phyloP scores from a whole-genome alignment of 345 rosid genomes.

The Citrus medica region DNA sequence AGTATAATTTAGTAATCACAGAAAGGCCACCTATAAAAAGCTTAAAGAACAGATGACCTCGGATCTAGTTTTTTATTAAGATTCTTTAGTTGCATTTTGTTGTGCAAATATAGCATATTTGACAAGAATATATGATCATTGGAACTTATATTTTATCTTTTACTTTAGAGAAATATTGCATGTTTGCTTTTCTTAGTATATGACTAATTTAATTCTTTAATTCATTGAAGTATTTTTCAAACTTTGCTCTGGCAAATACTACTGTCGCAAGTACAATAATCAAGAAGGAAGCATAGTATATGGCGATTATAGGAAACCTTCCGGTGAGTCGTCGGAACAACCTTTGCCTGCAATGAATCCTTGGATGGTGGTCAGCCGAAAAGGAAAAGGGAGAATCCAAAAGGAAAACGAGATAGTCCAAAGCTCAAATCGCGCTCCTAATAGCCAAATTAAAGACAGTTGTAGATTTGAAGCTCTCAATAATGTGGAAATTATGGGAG shows the following conservation, averaged over 20 bases:
- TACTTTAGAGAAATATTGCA: neutral
- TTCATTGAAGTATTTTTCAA: constrained; percentile 46
- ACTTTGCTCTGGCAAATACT: neutral
- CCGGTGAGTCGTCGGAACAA: too few relatives aligned
- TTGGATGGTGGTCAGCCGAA: too few relatives aligned
- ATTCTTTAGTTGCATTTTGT: neutral
- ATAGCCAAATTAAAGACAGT: too few relatives aligned
- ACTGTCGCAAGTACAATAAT: too few relatives aligned
- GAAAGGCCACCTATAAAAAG: neutral
- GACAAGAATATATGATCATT: neutral
- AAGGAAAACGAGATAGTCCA: too few relatives aligned
- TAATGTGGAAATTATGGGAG: too few relatives aligned
- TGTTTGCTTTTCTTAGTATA: neutral
- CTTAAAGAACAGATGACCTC: neutral
- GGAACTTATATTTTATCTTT: neutral
- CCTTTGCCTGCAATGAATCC: too few relatives aligned
- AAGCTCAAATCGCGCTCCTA: too few relatives aligned
- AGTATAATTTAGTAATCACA: neutral
- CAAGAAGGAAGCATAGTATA: too few relatives aligned
- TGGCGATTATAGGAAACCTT: too few relatives aligned
- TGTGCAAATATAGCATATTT: neutral
- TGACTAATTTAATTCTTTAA: constrained; percentile 10
- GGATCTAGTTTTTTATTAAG: neutral
- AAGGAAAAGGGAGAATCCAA: too few relatives aligned
- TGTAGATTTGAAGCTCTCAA: too few relatives aligned